These are phyloP conservation scores for Scheffersomyces spartinae DNA, from an alignment of 805 yeast species.

Conservation along the genomic window DNA sequence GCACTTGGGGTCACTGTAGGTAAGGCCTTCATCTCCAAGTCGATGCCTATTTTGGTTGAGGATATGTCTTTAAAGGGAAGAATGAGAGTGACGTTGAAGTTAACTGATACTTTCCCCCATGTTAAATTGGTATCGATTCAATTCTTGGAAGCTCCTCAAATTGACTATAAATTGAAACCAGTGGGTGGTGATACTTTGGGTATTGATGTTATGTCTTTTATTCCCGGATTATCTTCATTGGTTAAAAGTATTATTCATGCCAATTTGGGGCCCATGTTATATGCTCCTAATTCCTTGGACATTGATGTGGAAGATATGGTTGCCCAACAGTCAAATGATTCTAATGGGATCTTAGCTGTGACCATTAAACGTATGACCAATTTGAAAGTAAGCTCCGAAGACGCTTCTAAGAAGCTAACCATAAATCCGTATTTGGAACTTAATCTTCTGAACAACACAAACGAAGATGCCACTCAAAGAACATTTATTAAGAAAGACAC, in stretches of 20 bases:
- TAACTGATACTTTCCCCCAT: constrained; percentile 65
- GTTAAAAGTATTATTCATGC: constrained; percentile 62
- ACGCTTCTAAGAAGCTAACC: constrained; percentile 27
- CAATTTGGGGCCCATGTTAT: constrained; percentile 63
- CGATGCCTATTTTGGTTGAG: constrained; percentile 68
- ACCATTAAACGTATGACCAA: constrained; percentile 44
- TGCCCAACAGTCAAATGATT: constrained; percentile 52
- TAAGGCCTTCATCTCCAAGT: constrained; percentile 67
- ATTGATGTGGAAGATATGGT: constrained; percentile 63
- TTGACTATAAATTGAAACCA: constrained; percentile 74
- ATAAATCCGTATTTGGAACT: constrained; percentile 47
- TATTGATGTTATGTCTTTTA: constrained; percentile 69
- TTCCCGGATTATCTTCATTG: constrained; percentile 68
- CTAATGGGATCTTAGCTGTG: constrained; percentile 59
- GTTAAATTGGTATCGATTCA: constrained; percentile 60
- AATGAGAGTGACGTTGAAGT: constrained; percentile 48
- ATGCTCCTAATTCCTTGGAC: constrained; percentile 74
- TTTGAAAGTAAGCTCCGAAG: constrained; percentile 27
- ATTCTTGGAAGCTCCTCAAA: constrained; percentile 66
- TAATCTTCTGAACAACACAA: constrained; percentile 24
- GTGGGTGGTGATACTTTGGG: constrained; percentile 88
- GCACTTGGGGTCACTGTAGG: constrained; percentile 75
- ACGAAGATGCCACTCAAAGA: constrained; percentile 32
- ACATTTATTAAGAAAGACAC: constrained; percentile 49
- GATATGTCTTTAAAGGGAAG: constrained; percentile 69